These are phyloP conservation scores for Populus hybrid DNA, from an alignment of 441 rosid species.

Conservation along the genomic window DNA sequence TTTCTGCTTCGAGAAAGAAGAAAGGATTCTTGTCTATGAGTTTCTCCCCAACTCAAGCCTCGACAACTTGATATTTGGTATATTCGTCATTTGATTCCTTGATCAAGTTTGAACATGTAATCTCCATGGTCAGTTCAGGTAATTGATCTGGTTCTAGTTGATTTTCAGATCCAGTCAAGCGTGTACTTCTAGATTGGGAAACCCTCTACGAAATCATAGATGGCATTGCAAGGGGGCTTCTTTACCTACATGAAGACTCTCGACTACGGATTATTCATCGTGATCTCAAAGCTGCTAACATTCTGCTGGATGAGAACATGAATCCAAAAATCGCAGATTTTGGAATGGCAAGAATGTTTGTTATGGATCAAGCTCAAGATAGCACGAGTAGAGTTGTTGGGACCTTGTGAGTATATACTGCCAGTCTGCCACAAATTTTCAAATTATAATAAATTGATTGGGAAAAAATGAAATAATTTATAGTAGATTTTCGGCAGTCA, in stretches of 20 bases:
- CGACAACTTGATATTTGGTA: slow-evolving; percentile 26
- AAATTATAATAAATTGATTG: no score
- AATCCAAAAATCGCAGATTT: no score
- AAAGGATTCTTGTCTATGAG: no score
- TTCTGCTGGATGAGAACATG: no score
- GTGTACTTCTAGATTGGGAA: slow-evolving; percentile 19
- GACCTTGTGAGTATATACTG: slow-evolving; percentile 13
- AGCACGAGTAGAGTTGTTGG: slow-evolving; percentile 23
- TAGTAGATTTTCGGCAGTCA: no score
- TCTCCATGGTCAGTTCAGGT: neutral
- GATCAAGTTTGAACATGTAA: no score
- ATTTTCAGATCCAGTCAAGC: slow-evolving; percentile 16
- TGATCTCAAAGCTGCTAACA: no score
- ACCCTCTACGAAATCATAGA: slow-evolving; percentile 19
- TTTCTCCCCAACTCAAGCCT: slow-evolving; percentile 18
- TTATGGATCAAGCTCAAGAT: slow-evolving; percentile 18
- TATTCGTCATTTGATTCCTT: neutral
- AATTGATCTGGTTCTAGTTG: neutral
- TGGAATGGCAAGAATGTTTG: neutral
- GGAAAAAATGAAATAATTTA: no score
- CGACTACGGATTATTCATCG: slow-evolving; percentile 25
- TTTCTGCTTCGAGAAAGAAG: no score
- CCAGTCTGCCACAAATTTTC: no score
- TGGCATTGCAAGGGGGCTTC: slow-evolving; percentile 26
- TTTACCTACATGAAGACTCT: slow-evolving; percentile 31